Conservation (phyloP, 441 rosid species). For the Kokia cookei region DNA sequence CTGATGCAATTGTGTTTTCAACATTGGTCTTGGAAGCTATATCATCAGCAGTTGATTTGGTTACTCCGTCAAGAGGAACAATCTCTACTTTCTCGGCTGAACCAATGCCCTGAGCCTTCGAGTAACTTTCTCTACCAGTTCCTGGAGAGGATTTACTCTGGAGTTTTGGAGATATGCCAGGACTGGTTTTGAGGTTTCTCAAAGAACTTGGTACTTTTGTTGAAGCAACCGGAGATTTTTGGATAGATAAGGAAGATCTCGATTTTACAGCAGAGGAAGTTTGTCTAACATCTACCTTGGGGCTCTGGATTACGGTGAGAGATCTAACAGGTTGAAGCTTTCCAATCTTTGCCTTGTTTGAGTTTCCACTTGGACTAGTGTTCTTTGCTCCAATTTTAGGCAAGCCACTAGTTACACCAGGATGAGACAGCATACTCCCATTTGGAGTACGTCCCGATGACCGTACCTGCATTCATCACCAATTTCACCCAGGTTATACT, state of each 20-base stretch:
- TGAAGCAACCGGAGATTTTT: constrained; percentile 32
- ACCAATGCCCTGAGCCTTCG: constrained; percentile 26
- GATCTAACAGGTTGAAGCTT: constrained; percentile 46
- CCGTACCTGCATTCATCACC: constrained; percentile 41
- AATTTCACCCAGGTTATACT: constrained; percentile 2
- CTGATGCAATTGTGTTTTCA: constrained; percentile 11
- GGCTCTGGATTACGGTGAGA: constrained; percentile 14
- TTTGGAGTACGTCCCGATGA: constrained; percentile 44
- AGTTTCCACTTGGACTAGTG: constrained; percentile 28
- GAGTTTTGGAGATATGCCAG: constrained; percentile 32
- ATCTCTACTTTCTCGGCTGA: constrained; percentile 12
- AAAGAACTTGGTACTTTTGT: constrained; percentile 30
- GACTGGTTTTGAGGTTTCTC: constrained; percentile 32
- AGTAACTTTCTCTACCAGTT: constrained; percentile 26
- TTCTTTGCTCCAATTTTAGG: constrained; percentile 31
- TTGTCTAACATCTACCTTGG: constrained; percentile 32
- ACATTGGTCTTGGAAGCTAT: constrained; percentile 8
- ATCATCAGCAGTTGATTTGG: neutral
- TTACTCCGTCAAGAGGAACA: constrained; percentile 3
- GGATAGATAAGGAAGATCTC: constrained; percentile 28
- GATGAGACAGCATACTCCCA: constrained; percentile 32
- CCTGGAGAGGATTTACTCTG: constrained; percentile 38
- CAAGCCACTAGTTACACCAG: constrained; percentile 26
- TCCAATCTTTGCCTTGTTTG: constrained; percentile 34
- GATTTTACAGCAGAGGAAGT: constrained; percentile 15